phyloP scores from a whole-genome alignment of 768 basidiomycete species.

The Leucogyrophana mollusca region DNA sequence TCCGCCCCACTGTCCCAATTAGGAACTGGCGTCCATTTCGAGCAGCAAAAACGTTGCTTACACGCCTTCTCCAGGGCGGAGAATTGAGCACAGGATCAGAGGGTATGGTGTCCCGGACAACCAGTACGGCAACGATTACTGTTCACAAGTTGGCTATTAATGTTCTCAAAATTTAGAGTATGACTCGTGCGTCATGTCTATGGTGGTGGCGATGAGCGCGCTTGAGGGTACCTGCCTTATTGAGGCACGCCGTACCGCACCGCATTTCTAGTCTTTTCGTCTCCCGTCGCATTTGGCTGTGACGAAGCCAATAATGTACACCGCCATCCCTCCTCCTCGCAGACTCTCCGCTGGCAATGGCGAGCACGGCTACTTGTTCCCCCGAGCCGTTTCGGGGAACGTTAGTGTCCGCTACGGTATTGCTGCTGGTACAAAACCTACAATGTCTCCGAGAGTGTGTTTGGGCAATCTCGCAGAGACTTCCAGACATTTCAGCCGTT shows the following conservation, averaged over 20 bases:
- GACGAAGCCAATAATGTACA: conserved; percentile 30
- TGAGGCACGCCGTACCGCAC: conserved; percentile 31
- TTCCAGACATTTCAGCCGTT: conserved; percentile 23
- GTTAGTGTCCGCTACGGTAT: conserved; percentile 15
- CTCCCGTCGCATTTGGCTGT: conserved; percentile 30
- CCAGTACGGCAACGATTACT: conserved; percentile 8
- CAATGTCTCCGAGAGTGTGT: conserved; percentile 18
- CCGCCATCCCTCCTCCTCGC: conserved; percentile 24
- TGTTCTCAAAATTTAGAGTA: conserved; percentile 8
- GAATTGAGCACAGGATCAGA: conserved; percentile 23
- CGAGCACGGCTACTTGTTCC: conserved; percentile 28
- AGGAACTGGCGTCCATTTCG: background rate
- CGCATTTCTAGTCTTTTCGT: conserved; percentile 21
- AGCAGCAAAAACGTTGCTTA: conserved; percentile 1
- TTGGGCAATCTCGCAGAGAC: conserved; percentile 24
- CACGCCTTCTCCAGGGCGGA: conserved; percentile 4
- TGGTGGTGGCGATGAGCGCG: conserved; percentile 31
- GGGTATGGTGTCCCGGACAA: conserved; percentile 16
- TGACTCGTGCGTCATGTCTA: conserved; percentile 23
- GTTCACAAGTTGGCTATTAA: conserved; percentile 9
- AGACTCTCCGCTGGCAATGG: conserved; percentile 16
- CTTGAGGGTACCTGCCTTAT: conserved; percentile 16
- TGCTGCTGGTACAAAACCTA: conserved; percentile 33
- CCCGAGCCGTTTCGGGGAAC: conserved; percentile 25
- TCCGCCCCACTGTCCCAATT: too few relatives aligned